Evolutionary conservation across 495 filamentous ascomycete genomes (phyloP), one percentile per base, ranked within the genome.

Genomic region (Aspergillus steynii): DNA sequence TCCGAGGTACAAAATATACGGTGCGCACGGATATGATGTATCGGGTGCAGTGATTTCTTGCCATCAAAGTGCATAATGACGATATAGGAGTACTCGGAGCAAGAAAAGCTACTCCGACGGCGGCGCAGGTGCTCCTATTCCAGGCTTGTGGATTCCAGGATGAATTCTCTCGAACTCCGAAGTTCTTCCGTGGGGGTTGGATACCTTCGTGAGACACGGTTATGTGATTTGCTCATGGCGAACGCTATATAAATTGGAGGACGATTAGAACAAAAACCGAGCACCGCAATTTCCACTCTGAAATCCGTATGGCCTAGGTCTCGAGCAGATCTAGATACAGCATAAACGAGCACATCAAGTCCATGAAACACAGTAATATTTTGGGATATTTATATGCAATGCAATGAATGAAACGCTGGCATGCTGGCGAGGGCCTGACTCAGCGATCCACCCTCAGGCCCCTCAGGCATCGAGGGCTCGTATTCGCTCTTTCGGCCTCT

Each of bases 21-120:
- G 78, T 94, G 77, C 74, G 91, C 61, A 86, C 86, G 25, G 91
- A 96, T 77, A 62, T 93, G 28, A 85, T 94, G 86, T 94, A 90
- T 65, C 57, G 55, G 31, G 32, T 32, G 37, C 50, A 56, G 49
- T 58, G 54, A 55, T 42, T 31, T 25, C 26, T 51, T n/a, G 2
- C 29, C 28, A 25, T 47, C 15, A 0, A 8, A 42, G 14, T 42
- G 37, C 37, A 42, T 34, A 4, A 45, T 55, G 53, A 55, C 15
- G 8, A 55, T 45, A 25, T 34, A 55, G 34, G 28, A 25, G 12
- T 34, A 3, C 20, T 20, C 20, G 20, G 20, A 20, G 20, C 20
- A 20, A 20, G 20, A 20, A 20, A 20, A 20, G 20, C 20, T 20
- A 20, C 20, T 20, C 20, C 20, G 20, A 20, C 20, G 20, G 20